Conservation (phyloP, 208 protist genomes). For the Herpetomonas tarakana region DNA sequence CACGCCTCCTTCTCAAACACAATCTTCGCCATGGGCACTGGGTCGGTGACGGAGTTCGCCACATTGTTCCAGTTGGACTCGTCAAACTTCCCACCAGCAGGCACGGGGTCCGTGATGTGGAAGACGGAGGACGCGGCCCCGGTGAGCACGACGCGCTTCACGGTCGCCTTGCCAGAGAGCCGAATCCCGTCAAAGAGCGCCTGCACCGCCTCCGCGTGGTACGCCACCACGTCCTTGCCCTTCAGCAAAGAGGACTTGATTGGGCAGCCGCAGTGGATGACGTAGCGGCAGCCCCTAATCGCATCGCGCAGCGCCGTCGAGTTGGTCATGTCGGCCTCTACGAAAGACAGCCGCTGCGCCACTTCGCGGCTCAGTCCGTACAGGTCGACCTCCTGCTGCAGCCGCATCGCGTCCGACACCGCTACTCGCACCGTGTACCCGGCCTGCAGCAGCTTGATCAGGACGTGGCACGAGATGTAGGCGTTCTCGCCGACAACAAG, state of each 20-base stretch:
- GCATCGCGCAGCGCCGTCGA: conserved; percentile 67
- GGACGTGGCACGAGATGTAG: conserved; percentile 82
- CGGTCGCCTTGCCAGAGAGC: conserved; percentile 64
- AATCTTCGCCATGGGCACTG: conserved; percentile 76
- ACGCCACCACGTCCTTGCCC: conserved; percentile 40
- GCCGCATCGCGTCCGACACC: conserved; percentile 40
- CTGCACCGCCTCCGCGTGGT: conserved; percentile 71
- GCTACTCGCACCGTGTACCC: conserved; percentile 87
- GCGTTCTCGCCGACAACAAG: conserved; percentile 85
- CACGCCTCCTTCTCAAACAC: conserved; percentile 89
- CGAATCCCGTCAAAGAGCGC: conserved; percentile 88
- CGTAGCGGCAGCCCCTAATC: conserved; percentile 79
- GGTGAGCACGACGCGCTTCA: conserved; percentile 85
- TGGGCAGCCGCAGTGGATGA: conserved; percentile 86
- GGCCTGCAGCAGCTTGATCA: conserved; percentile 79
- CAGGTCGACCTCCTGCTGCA: conserved; percentile 69
- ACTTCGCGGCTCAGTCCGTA: conserved; percentile 58
- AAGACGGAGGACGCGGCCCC: conserved; percentile 77
- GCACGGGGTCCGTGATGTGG: conserved; percentile 67
- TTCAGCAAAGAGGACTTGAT: conserved; percentile 3
- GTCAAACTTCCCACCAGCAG: conserved; percentile 64
- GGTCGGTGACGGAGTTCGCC: conserved; percentile 56
- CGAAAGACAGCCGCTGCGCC: conserved; percentile 60
- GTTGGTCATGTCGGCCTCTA: conserved; percentile 75
- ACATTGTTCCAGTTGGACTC: conserved; percentile 82